Base-by-base conservation (phyloP, 148 eudicot species). In the Chenopodium formosanum region DNA sequence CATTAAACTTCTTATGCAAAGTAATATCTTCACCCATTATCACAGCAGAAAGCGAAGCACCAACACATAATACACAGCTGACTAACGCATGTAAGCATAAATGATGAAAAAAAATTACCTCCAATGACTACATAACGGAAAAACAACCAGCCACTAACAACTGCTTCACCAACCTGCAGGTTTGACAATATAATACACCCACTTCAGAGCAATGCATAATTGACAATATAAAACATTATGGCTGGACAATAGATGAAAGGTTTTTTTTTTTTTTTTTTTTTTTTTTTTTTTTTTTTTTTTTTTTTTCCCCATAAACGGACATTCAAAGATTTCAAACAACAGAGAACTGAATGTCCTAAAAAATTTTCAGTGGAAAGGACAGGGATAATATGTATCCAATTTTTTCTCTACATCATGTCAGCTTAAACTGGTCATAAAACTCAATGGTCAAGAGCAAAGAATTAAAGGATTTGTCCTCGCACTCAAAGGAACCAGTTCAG, bases 71-170 rank as follows among this genome's bases (percentile, higher is more conserved):
- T 32, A 70, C 53, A 58, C n/a, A 32, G 40, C 29, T 27, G 32
- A 48, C 34, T 73, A 31, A 20, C 75, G 25, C 23, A 63, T 14
- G 60, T 82, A 62, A 5, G 16, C 44, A 48, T 37, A 1, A 31
- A 4, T 73, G 25, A 78, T 4, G 23, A 31, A 78, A 11, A 31
- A 60, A 75, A 46, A 50, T 84, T 94, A 97, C 99, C 98, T 97
- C 99, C 99, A 90, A 97, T 91, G 52, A 97, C 99, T 78, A 97
- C 87, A 86, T 97, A 97, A 31, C 99, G 95, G 63, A 97, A 97
- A 86, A 97, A 94, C 74, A 97, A 88, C 99, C 99, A 97, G 74
- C 99, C 96, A 74, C 86, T 88, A 82, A 97, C 99, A 77, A 97
- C 99, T 62, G 98, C 98, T 90, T 97, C 99, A 75, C 90, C 92